Evolutionary conservation across 768 basidiomycete species (phyloP), one percentile per base, ranked within the genome.

Genomic region (Tremella fuciformis): DNA sequence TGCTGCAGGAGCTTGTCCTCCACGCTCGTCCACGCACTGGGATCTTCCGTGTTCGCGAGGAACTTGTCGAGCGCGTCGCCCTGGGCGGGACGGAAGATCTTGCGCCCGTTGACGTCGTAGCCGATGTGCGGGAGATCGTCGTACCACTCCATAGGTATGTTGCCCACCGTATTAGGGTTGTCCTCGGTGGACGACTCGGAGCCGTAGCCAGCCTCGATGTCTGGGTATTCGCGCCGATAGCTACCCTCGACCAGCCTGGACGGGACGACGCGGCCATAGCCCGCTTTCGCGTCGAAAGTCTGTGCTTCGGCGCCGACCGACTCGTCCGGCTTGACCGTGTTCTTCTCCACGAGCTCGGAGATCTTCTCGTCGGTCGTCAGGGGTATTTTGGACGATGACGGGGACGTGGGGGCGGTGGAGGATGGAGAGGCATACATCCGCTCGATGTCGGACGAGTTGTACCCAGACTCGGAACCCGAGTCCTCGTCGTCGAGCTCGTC

Each of bases 81-180:
- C 67, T 87, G 86, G 42, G 91, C 94, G 13, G 96, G 93, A 53
- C 91, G 87, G 63, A 98, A 82, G 49, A 99, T 86, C 75, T 87
- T 87, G 79, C 91, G 94, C 54, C 96, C 96, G 75, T 92, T 84
- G 67, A 98, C 86, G 77, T 91, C 85, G 79, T 99, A 99, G 47
- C 96, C 96, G 73, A 99, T 84, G 78, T 99, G 96, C n/a, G 96
- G 96, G 66, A 99, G 81, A 80, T 98, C 93, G 75, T 98, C 96
- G 77, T 99, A 99, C 92, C 94, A 99, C 71, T 99, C 92, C 83
- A 88, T 87, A 47, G 96, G 96, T 61, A 99, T 81, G 78, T 94
- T 83, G 53, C 96, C 96, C 66, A 96, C 85, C 59, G 93, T 89
- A 74, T 96, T 98, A n/a, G 88, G 89, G 54, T 85, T 84, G 50